These are phyloP conservation scores for Solanum bulbocastanum DNA, from an alignment of 257 asterid genomes.

Conservation along the genomic window DNA sequence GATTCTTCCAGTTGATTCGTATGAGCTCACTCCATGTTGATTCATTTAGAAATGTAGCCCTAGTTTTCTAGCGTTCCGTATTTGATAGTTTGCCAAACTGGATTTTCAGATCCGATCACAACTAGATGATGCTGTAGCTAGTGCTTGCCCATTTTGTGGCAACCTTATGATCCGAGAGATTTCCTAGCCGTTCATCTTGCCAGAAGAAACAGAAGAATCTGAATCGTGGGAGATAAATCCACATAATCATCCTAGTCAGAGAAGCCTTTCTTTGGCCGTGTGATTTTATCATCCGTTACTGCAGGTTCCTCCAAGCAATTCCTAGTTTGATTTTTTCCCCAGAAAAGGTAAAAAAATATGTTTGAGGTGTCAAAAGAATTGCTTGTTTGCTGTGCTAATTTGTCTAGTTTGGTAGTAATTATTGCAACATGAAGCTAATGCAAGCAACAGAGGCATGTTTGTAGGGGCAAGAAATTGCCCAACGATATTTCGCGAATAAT, in stretches of 20 bases:
- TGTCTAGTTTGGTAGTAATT: not conserved
- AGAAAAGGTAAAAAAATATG: not conserved
- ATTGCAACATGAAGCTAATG: not conserved
- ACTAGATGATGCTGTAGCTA: constrained; percentile 82
- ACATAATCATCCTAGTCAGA: constrained; percentile 50
- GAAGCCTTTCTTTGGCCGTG: constrained; percentile 49
- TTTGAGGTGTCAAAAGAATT: not conserved
- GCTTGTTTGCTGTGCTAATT: not conserved
- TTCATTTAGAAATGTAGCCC: not conserved
- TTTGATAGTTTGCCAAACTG: not conserved
- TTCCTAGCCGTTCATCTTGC: constrained; percentile 62
- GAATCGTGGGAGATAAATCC: constrained; percentile 77
- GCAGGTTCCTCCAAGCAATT: not conserved
- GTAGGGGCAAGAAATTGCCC: not conserved
- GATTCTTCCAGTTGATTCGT: not conserved
- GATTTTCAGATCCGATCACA: constrained; percentile 75
- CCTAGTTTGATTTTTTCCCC: not conserved
- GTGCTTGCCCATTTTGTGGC: constrained; percentile 93
- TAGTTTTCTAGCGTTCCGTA: not conserved
- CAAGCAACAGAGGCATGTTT: not conserved
- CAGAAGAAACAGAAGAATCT: constrained; percentile 48
- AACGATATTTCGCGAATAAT: not conserved
- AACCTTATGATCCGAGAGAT: constrained; percentile 86
- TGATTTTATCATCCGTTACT: constrained; percentile 4
- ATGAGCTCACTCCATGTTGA: not conserved